Percentiles rank a stretch among this genome's conserved stretches.
Conservation (phyloP, 805 yeast genomes). For the Ogataea sp. region DNA sequence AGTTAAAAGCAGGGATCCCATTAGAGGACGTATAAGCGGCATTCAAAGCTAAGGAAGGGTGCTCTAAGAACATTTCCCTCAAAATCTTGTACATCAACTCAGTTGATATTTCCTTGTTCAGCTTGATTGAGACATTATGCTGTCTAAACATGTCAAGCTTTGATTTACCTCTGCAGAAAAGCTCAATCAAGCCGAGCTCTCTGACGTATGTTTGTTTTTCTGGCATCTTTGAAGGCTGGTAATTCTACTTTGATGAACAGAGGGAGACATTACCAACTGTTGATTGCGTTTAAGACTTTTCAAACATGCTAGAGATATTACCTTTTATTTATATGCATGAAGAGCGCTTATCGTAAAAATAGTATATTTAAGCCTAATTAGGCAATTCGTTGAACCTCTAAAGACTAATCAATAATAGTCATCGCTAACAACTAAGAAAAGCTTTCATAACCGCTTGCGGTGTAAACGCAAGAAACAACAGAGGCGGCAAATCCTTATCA, state of each 20-base stretch:
- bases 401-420: too few relatives aligned
- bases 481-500: too few relatives aligned
- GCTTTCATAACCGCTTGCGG: too few relatives aligned
- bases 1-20: not conserved
- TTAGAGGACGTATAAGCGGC: not conserved
- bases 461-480: too few relatives aligned
- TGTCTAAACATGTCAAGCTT: not conserved
- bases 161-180: not conserved
- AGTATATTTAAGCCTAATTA: too few relatives aligned
- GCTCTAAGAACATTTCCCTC: not conserved
- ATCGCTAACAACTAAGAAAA: too few relatives aligned
- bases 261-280: not conserved
- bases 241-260: not conserved
- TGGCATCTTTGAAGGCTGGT: too few relatives aligned
- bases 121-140: not conserved
- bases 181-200: not conserved
- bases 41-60: conserved; percentile 1
- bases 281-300: too few relatives aligned
- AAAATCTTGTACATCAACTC: not conserved
- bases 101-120: not conserved
- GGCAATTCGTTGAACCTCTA: too few relatives aligned
- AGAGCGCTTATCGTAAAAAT: too few relatives aligned
- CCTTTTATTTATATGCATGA: too few relatives aligned
- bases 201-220: not conserved
- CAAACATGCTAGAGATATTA: too few relatives aligned